Percentiles rank a stretch among this genome's conserved stretches.
Evolutionary conservation across 2,329 filamentous ascomycete species (phyloP).

Genomic region (Knufia fluminis): DNA sequence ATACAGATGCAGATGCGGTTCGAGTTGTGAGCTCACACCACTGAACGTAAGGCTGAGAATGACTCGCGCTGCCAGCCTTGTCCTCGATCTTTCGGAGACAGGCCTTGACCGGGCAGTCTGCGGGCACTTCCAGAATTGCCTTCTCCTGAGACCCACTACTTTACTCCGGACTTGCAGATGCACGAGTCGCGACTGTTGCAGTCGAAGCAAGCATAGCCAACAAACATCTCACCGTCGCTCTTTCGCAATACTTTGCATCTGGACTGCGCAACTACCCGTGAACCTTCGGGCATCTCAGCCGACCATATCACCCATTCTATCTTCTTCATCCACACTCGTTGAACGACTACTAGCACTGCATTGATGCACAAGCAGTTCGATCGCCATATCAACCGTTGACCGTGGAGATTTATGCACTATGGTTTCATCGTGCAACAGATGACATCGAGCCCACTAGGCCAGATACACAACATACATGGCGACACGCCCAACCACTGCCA

Average conservation of each 20-base stretch:
- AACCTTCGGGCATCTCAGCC: not conserved
- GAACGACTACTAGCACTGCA: not conserved
- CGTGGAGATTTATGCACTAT: constrained; percentile 1
- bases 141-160: constrained; percentile 3
- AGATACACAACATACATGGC: constrained; percentile 14
- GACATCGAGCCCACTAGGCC: constrained; percentile 1
- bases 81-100: too few relatives aligned
- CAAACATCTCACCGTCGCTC: not conserved
- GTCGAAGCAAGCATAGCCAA: not conserved
- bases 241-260: not conserved
- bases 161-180: not conserved
- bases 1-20: too few relatives aligned
- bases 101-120: not conserved
- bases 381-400: not conserved
- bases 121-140: not conserved
- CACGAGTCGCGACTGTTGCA: not conserved
- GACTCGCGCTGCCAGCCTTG: not conserved
- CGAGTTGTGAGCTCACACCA: constrained; percentile 8
- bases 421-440: constrained; percentile 7
- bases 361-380: not conserved
- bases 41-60: not conserved
- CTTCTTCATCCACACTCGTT: not conserved
- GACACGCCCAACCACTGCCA: constrained; percentile 17
- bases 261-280: not conserved
- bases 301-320: not conserved